These are phyloP conservation scores for Penicillium vulpinum DNA, from an alignment of 2,329 filamentous ascomycete species.

Conservation along the genomic window DNA sequence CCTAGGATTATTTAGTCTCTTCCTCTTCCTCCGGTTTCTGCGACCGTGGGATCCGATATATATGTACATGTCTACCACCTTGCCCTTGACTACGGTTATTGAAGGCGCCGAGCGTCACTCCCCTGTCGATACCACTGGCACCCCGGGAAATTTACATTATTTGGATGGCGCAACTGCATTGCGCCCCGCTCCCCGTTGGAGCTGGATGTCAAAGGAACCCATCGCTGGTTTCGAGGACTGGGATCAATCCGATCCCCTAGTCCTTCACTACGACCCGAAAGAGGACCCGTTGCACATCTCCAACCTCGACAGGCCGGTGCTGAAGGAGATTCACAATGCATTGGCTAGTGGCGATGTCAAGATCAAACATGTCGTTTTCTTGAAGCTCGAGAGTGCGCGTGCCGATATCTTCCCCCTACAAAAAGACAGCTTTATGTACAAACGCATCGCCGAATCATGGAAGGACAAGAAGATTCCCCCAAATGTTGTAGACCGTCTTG, in stretches of 20 bases:
- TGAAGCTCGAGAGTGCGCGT: conserved; percentile 50
- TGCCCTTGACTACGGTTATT: conserved; percentile 25
- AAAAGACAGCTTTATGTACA: conserved; percentile 40
- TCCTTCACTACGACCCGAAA: conserved; percentile 36
- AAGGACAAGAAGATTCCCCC: conserved; percentile 38
- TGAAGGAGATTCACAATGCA: conserved; percentile 28
- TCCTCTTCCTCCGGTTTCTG: conserved; percentile 27
- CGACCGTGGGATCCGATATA: conserved; percentile 31
- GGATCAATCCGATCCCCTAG: conserved; percentile 1
- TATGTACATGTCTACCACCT: conserved; percentile 28
- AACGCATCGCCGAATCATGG: conserved; percentile 41
- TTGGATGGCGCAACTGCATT: conserved; percentile 23
- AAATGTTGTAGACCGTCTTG: conserved; percentile 25
- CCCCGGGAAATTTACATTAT: conserved; percentile 23
- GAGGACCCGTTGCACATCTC: conserved; percentile 46
- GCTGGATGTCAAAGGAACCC: conserved; percentile 27
- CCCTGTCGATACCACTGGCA: conserved; percentile 19
- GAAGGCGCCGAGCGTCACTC: conserved; percentile 20
- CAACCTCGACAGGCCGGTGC: conserved; percentile 35
- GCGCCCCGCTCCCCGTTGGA: conserved; percentile 19
- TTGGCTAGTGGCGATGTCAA: conserved; percentile 32
- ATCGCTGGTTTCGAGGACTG: conserved; percentile 31
- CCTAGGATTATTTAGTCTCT: conserved; percentile 17
- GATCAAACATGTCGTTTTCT: conserved; percentile 48
- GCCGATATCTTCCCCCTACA: conserved; percentile 49